These are phyloP conservation scores for Lathyrus sativus DNA, from an alignment of 306 rosid species.

Conservation along the genomic window DNA sequence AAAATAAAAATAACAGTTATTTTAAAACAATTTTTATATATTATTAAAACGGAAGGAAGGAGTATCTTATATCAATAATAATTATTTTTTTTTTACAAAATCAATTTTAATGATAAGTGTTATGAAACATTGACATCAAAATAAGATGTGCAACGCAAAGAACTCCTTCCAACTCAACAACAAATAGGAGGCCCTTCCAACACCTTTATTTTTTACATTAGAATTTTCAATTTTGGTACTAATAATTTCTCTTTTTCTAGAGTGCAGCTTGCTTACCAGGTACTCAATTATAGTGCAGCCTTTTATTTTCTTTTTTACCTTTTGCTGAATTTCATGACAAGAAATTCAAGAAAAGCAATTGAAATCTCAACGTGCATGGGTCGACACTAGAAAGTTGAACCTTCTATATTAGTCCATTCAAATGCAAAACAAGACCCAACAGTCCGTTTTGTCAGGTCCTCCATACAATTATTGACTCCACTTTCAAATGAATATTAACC, in stretches of 20 bases:
- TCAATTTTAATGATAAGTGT: too few species aligned
- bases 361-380: too few species aligned
- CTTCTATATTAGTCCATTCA: not conserved
- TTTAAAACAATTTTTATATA: too few species aligned
- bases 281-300: slow-evolving; percentile 18
- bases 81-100: too few species aligned
- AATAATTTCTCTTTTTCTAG: not conserved
- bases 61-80: too few species aligned
- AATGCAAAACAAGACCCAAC: not conserved
- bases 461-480: not conserved
- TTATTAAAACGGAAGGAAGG: too few species aligned
- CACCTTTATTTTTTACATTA: not conserved
- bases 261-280: not conserved
- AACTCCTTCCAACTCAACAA: too few species aligned
- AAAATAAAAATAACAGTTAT: too few species aligned
- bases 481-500: not conserved
- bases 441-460: not conserved
- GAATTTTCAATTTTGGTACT: not conserved
- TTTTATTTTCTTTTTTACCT: slow-evolving; percentile 5
- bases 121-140: not conserved
- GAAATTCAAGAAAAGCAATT: not conserved
- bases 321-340: slow-evolving; percentile 21
- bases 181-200: too few species aligned
- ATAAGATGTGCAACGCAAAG: not conserved
- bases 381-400: slow-evolving; percentile 25